Base-by-base conservation (phyloP, 352 stramenopile species). In the Globisporangium nagaii region DNA sequence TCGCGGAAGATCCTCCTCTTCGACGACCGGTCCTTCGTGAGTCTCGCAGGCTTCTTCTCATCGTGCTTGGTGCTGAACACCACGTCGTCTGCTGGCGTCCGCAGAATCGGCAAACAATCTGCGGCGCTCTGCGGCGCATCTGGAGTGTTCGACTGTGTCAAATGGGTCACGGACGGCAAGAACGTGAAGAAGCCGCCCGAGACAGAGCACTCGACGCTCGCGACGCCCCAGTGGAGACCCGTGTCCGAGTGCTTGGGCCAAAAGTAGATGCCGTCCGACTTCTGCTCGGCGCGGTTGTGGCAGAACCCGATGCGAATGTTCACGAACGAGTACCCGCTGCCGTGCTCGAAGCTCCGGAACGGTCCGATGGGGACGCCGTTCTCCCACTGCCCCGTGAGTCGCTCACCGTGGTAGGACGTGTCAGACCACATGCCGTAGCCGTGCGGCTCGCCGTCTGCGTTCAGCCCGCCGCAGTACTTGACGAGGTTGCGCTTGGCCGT, bases 261-360 rank as follows among this genome's bases (percentile, higher is more conserved):
- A 27, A 81, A 86, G n/a, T 45, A 63, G 31, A 76, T 80, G 19
- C 75, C 61, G 0, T 71, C 69, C 15, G 70, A 42, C 6, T 36
- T 42, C 11, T 64, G 62, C 41, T 81, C 71, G 0, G 24, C 65
- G 15, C 71, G 69, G 45, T 82, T 82, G 42, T 82, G 71, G 46
- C 85, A 85, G 35, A 81, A 92, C 0, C 74, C 80, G 34, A 94
- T 67, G 10, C 70, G 67, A n/a, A 94, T 74, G 39, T 84, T 88
- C 35, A 73, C 66, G 52, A 93, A 91, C 43, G 78, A 83, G 60
- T 88, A 83, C 3, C 78, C 84, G 41, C 63, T 91, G 43, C 75
- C 75, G 48, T 88, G 79, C 40, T 90, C 73, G 49, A 86, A 79
- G 39, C 79, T 91, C 10, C 65, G 65, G 60, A 93, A 93, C 2